phyloP scores from a whole-genome alignment of 345 rosid genomes.

The Melaleuca quinquenervia region DNA sequence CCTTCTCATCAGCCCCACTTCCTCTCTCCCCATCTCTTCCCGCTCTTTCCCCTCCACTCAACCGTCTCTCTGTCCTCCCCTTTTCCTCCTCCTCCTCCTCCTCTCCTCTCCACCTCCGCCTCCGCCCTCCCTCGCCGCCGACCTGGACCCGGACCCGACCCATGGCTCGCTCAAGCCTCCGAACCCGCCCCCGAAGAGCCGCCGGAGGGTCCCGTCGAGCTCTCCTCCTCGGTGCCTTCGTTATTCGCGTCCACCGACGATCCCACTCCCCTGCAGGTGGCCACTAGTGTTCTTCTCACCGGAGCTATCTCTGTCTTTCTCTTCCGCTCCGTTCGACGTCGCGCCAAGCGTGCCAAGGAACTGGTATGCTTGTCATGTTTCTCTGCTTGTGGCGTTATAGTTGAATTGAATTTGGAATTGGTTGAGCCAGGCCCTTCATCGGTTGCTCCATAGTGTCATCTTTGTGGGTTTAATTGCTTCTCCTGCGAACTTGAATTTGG shows the following conservation, averaged over 20 bases:
- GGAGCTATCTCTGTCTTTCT: conserved; percentile 80
- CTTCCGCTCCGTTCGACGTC: conserved; percentile 76
- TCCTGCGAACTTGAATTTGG: background rate
- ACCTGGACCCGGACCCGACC: conserved; percentile 4
- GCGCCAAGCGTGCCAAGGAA: conserved; percentile 73
- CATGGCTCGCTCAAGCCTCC: conserved; percentile 19
- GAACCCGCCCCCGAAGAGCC: conserved; percentile 22
- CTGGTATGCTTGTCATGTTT: conserved; percentile 20
- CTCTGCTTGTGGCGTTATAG: background rate
- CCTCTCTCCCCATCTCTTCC: background rate
- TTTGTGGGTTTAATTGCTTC: background rate
- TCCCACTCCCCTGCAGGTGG: conserved; percentile 61
- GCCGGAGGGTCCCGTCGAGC: conserved; percentile 62
- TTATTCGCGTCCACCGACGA: conserved; percentile 69
- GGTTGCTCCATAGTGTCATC: background rate
- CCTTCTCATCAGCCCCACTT: background rate
- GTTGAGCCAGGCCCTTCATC: background rate
- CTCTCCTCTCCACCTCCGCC: conserved; percentile 1
- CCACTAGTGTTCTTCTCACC: conserved; percentile 80
- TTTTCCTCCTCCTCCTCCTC: conserved; percentile 3
- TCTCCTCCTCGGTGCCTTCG: conserved; percentile 35
- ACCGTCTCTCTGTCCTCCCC: conserved; percentile 5
- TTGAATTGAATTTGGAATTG: background rate
- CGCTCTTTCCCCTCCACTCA: background rate
- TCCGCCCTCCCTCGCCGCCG: conserved; percentile 5